These are phyloP conservation scores for Auricularia auricula-judae DNA, from an alignment of 768 basidiomycete species.

Conservation along the genomic window DNA sequence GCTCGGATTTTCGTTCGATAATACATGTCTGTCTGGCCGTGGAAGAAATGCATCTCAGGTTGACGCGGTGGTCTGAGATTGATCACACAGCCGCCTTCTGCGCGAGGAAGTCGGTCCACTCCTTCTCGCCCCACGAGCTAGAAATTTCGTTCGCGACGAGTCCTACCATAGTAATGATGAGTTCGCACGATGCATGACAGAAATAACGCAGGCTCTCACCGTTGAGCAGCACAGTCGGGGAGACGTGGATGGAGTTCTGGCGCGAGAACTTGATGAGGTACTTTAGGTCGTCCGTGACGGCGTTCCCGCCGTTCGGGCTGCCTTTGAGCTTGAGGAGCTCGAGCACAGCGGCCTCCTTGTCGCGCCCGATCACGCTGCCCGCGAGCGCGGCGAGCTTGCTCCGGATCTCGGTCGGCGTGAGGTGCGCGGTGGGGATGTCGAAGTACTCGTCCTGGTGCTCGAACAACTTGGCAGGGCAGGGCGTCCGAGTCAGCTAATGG, in stretches of 20 bases:
- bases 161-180: slow-evolving; percentile 15
- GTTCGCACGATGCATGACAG: too few species aligned
- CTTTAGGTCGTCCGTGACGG: slow-evolving; percentile 77
- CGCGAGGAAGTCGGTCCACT: slow-evolving; percentile 70
- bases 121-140: slow-evolving; percentile 69
- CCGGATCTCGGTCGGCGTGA: slow-evolving; percentile 64
- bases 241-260: slow-evolving; percentile 89
- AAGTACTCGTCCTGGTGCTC: slow-evolving; percentile 67
- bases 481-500: neutral
- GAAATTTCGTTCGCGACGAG: slow-evolving; percentile 60
- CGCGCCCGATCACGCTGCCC: slow-evolving; percentile 36
- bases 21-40: too few species aligned
- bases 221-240: slow-evolving; percentile 72
- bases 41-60: too few species aligned
- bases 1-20: too few species aligned
- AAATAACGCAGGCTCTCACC: slow-evolving; percentile 15
- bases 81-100: slow-evolving; percentile 26
- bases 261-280: slow-evolving; percentile 85
- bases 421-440: slow-evolving; percentile 56
- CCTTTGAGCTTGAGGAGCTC: slow-evolving; percentile 53
- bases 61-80: too few species aligned
- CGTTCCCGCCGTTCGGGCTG: slow-evolving; percentile 68
- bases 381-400: slow-evolving; percentile 59
- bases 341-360: slow-evolving; percentile 41
- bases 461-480: slow-evolving; percentile 45